phyloP scores from a whole-genome alignment of 495 filamentous ascomycete species.

The Trypethelium eluteriae region DNA sequence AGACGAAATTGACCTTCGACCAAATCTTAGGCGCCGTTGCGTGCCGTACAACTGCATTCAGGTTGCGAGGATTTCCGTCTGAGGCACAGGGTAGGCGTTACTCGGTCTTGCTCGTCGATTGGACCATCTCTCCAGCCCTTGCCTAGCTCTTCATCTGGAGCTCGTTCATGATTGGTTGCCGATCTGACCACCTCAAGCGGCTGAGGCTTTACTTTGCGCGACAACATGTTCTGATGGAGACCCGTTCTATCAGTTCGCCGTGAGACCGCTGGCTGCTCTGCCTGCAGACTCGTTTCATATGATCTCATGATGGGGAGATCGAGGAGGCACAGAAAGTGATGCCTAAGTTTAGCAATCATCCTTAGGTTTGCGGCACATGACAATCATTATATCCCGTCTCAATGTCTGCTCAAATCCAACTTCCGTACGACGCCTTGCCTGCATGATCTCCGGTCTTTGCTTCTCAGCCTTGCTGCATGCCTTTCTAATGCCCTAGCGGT shows the following conservation, averaged over 20 bases:
- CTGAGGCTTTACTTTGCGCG: neutral
- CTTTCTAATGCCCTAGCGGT: constrained; percentile 2
- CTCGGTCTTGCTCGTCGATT: neutral
- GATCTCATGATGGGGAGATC: neutral
- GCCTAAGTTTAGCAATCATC: neutral
- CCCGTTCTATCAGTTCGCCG: neutral
- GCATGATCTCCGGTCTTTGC: neutral
- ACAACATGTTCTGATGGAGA: constrained; percentile 10
- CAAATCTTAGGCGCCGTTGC: neutral
- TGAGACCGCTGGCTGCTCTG: neutral
- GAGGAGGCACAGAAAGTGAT: neutral
- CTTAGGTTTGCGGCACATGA: constrained; percentile 5
- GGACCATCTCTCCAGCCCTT: constrained; percentile 1
- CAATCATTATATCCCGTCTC: neutral
- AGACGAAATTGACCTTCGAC: neutral
- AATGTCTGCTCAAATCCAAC: neutral
- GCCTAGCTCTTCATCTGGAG: neutral
- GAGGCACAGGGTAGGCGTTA: neutral
- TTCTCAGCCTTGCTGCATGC: neutral
- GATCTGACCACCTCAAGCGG: neutral
- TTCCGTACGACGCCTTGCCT: neutral
- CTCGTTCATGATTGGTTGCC: neutral
- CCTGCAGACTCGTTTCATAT: constrained; percentile 9
- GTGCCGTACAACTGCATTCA: neutral
- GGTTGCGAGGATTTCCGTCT: neutral